phyloP scores from a whole-genome alignment of 2,329 filamentous ascomycete species.

The Hirsutella rhossiliensis region DNA sequence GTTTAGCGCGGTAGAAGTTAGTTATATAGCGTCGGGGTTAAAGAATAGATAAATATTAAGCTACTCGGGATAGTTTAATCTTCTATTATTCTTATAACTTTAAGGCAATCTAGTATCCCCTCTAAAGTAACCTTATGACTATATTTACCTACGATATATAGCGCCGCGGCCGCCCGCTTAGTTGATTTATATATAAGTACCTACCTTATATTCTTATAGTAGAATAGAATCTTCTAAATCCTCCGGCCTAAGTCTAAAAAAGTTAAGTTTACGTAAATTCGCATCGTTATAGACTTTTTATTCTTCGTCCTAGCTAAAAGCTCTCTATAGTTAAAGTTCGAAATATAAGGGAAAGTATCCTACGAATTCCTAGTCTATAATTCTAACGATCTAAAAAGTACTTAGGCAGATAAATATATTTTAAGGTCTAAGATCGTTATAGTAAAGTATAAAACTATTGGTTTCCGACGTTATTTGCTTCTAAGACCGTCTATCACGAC shows the following conservation, averaged over 20 bases:
- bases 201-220: no score
- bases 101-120: no score
- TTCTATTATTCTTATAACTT: no score
- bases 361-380: neutral
- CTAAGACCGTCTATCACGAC: neutral
- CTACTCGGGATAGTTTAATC: no score
- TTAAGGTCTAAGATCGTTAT: slow-evolving; percentile 1
- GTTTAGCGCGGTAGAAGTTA: no score
- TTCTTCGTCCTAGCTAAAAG: neutral
- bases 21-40: no score
- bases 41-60: no score
- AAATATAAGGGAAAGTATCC: neutral
- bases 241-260: neutral
- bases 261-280: neutral
- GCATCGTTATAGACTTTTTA: neutral
- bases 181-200: no score
- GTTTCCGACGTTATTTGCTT: neutral
- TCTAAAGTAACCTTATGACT: no score
- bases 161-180: no score
- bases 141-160: no score
- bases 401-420: neutral
- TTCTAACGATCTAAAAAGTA: neutral
- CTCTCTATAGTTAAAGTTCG: neutral
- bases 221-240: neutral
- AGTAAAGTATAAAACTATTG: neutral